These are phyloP conservation scores for Prunus yedoensis DNA, from an alignment of 331 rosid species.

Conservation along the genomic window DNA sequence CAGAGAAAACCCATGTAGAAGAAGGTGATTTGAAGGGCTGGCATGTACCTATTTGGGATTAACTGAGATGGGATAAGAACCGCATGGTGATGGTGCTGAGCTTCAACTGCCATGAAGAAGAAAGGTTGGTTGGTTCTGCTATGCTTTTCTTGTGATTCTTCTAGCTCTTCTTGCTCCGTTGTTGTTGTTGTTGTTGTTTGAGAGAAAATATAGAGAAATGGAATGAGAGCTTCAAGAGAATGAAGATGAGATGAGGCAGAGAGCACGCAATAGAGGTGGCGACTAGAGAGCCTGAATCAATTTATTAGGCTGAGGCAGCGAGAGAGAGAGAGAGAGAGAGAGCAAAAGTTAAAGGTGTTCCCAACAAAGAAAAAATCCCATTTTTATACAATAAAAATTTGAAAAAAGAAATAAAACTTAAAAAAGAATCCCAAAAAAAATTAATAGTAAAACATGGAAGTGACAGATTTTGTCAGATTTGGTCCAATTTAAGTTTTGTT, in stretches of 20 bases:
- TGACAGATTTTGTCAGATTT: conserved; percentile 25
- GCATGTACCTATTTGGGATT: conserved; percentile 40
- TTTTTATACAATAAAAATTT: neutral
- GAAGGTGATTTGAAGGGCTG: no score
- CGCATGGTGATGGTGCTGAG: conserved; percentile 40
- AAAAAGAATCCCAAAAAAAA: neutral
- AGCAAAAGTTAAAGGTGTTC: conserved; percentile 40
- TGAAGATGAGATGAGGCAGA: conserved; percentile 21
- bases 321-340: neutral
- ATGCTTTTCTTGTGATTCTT: conserved; percentile 25
- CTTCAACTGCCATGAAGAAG: conserved; percentile 74
- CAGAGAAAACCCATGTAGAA: neutral
- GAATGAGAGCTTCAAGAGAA: neutral
- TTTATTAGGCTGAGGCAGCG: conserved; percentile 32
- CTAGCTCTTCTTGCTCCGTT: no score
- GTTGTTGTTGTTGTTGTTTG: neutral
- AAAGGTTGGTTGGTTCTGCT: conserved; percentile 19
- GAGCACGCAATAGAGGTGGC: conserved; percentile 57
- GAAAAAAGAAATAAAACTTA: no score
- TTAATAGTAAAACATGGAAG: conserved; percentile 2
- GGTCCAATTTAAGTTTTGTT: neutral
- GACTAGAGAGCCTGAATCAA: conserved; percentile 14
- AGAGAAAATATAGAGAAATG: conserved; percentile 6
- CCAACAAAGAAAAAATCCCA: neutral
- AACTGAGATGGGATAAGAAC: conserved; percentile 55